A percentile compares a stretch with the other conserved stretches of the same genome.
phyloP scores from a whole-genome alignment of 2,329 filamentous ascomycete genomes.

The Ceratocystis cacaofunesta region DNA sequence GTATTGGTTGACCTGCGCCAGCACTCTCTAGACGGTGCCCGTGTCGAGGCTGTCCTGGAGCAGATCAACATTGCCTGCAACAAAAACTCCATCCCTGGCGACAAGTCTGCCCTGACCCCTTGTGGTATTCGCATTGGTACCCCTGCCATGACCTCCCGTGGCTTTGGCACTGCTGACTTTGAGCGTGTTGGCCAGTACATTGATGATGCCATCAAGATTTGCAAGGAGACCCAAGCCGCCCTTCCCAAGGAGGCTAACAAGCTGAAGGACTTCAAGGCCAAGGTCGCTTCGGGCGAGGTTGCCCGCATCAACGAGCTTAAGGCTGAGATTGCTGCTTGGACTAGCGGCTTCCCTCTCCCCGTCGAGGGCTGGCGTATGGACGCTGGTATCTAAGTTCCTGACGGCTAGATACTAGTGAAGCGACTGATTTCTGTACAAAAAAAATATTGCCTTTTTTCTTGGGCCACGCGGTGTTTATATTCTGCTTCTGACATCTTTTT shows the following conservation, averaged over 20 bases:
- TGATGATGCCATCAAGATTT: conserved; percentile 73
- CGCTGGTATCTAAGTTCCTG: conserved; percentile 36
- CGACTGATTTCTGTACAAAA: background rate
- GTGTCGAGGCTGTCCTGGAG: conserved; percentile 90
- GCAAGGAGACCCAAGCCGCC: conserved; percentile 68
- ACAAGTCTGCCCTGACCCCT: conserved; percentile 91
- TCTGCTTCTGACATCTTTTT: background rate
- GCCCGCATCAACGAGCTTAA: conserved; percentile 70
- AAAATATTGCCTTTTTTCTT: background rate
- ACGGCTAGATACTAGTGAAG: background rate
- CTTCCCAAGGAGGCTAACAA: conserved; percentile 97
- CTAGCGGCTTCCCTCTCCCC: conserved; percentile 79
- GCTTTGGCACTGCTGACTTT: conserved; percentile 86
- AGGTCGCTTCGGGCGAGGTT: conserved; percentile 65
- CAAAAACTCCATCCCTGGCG: conserved; percentile 97
- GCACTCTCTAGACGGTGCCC: conserved; percentile 75
- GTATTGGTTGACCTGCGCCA: conserved; percentile 88
- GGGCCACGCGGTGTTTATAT: background rate
- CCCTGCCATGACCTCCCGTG: conserved; percentile 92
- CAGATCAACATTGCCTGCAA: conserved; percentile 98
- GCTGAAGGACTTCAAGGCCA: conserved; percentile 98
- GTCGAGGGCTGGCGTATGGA: conserved; percentile 56
- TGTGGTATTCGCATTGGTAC: conserved; percentile 92
- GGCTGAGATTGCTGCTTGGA: conserved; percentile 83
- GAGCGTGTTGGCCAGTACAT: conserved; percentile 82